These are phyloP conservation scores for Crotalaria pallida DNA, from an alignment of 306 rosid genomes.

Conservation along the genomic window DNA sequence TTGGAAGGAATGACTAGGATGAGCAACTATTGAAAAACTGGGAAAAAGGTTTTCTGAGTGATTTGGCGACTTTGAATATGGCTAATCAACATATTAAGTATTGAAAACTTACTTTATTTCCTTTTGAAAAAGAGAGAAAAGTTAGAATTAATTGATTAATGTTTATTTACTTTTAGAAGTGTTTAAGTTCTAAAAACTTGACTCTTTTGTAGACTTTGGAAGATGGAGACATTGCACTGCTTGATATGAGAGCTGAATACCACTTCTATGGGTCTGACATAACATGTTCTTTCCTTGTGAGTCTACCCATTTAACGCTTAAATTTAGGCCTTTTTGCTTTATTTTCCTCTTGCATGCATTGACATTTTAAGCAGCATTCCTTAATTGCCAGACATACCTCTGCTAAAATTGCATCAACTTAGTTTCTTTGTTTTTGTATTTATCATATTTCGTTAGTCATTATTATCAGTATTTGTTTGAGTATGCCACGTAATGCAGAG, in stretches of 20 bases:
- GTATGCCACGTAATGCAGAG: conserved; percentile 70
- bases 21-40: neutral
- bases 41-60: neutral
- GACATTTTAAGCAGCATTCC: neutral
- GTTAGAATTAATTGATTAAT: conserved; percentile 5
- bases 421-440: neutral
- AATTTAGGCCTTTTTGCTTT: neutral
- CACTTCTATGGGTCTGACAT: conserved; percentile 93
- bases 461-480: conserved; percentile 27
- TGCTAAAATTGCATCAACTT: neutral
- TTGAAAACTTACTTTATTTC: neutral
- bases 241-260: conserved; percentile 98
- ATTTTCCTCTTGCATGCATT: neutral
- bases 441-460: neutral
- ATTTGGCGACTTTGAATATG: conserved; percentile 16
- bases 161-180: neutral
- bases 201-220: conserved; percentile 55
- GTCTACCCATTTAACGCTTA: conserved; percentile 28
- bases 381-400: neutral
- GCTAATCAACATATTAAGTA: conserved; percentile 13
- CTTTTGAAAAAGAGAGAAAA: conserved; percentile 2
- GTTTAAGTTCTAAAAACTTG: neutral
- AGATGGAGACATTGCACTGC: conserved; percentile 89
- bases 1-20: neutral
- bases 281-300: conserved; percentile 89